Evolutionary conservation across 2,329 filamentous ascomycete species (phyloP), one percentile per base, ranked within the genome.

Genomic region (Peltaster fructicola): DNA sequence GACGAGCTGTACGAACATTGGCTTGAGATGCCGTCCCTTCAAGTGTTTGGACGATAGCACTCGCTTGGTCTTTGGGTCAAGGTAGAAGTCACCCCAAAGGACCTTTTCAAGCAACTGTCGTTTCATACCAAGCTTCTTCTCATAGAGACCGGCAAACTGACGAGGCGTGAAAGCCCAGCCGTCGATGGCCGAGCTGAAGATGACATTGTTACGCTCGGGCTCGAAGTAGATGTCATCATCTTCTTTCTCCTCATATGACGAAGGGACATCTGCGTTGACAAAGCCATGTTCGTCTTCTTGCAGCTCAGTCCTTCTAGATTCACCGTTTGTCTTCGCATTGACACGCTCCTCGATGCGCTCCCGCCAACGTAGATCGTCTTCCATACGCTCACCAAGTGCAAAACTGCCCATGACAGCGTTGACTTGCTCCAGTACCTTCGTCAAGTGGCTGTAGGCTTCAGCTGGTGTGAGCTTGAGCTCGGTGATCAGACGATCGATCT

Each of bases 141-240:
- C 85, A 45, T 95, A 98, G 14, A 95, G 58, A 17, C 69, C 69
- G 10, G 88, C 84, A 47, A 98, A 98, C 43, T 98, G 88, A 24
- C 82, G 70, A 24, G 92, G 74, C 0, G 88, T 98, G 43, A 98
- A 98, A 3, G 88, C 88, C 88, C 88, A 98, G n/a, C 88, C 88
- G 46, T 98, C 88, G 29, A 92, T 76, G 31, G 88, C 88, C 48
- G 85, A 95, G 57, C 81, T 82, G 50, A 98, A 98, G 35, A 98
- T 95, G 50, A 98, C 88, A 45, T 98, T 98, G 51, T 93, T 93
- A 53, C 85, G 91, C 47, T 98, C 88, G 0, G 88, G 88, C 1
- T 88, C 81, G 53, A 98, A 98, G 51, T 98, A 98, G 14, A 98
- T 73, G 48, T 93, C 84, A 48, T 95, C 84, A 43, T 98, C 88